These are phyloP conservation scores for Kuraishia borneana DNA, from an alignment of 805 yeast genomes.

Conservation along the genomic window DNA sequence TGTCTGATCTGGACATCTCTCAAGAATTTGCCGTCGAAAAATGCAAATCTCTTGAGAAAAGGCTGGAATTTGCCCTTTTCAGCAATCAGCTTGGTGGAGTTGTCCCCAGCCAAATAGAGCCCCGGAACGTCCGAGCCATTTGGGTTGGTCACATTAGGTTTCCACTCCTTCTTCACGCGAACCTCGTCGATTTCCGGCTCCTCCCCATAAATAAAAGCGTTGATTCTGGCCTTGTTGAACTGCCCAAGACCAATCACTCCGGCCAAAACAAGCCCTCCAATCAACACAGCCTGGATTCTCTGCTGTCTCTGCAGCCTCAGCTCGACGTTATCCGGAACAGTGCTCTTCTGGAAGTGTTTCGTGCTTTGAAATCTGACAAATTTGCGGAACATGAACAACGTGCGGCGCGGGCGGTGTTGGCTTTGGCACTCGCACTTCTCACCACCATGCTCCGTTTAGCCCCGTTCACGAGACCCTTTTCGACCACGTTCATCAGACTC, in stretches of 20 bases:
- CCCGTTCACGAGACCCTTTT: too few species aligned
- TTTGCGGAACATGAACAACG: too few species aligned
- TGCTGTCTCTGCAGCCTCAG: too few species aligned
- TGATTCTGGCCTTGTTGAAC: slow-evolving; percentile 15
- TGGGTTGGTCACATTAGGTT: slow-evolving; percentile 17
- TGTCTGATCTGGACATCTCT: slow-evolving; percentile 43
- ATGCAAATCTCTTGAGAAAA: slow-evolving; percentile 48
- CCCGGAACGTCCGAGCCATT: slow-evolving; percentile 38
- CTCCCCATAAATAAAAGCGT: too few species aligned
- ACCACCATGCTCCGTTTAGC: background rate
- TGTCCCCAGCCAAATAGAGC: slow-evolving; percentile 54
- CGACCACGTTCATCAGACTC: background rate
- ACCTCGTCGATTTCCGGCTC: too few species aligned
- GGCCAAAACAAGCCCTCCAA: slow-evolving; percentile 29
- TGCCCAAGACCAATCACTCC: slow-evolving; percentile 30
- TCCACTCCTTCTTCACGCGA: slow-evolving; percentile 9
- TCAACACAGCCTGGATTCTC: slow-evolving; percentile 29
- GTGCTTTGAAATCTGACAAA: too few species aligned
- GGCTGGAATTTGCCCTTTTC: slow-evolving; percentile 19
- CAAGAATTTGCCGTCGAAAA: slow-evolving; percentile 51
- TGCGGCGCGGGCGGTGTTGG: too few species aligned
- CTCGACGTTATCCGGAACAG: too few species aligned
- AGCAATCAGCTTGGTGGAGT: slow-evolving; percentile 23
- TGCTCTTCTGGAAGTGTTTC: too few species aligned
- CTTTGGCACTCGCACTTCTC: background rate